Evolutionary conservation across 169 alveolate species (phyloP), one percentile per base, ranked within the genome.

Genomic region (Toxoplasma gondii): DNA sequence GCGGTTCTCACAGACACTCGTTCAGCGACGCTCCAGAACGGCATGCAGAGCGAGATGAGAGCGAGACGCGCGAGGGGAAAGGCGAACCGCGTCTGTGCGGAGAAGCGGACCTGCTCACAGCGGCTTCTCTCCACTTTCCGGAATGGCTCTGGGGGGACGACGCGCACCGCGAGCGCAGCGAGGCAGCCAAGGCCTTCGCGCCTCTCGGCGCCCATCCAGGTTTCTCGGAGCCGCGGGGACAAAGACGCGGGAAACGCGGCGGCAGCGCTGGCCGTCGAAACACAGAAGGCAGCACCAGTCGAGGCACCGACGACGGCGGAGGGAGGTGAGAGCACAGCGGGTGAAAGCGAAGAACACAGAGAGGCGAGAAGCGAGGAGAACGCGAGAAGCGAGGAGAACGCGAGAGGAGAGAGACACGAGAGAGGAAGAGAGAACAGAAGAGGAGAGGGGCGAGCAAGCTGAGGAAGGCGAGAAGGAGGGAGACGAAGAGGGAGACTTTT

Each of bases 251-350:
- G 10, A 69, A 69, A 69, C 82, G 82, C 43, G 82, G 82, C 4
- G 82, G 82, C 5, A 69, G 82, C 17, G 82, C 82, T 9, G 82
- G 82, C n/a, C 10, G 82, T 7, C 34, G 82, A 49, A 7, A 49
- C 58, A 49, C 58, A 4, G 58, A 49, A 49, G 58, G 58, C 58
- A 49, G 12, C 58, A 49, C 58, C 58, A 49, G 86, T n/a, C 39
- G 86, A 29, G 44, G 86, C 86, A 64, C 74, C 7, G 74, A 16
- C 74, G 74, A 64, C 74, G 74, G 74, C 74, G 74, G n/a, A 64
- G 29, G 7, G 29, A 27, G n/a, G n/a, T 22, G 7, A 27, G 74
- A 16, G 74, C 9, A 31, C 7, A 64, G 31, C 7, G 22, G n/a
- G 29, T 64, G 44, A 69, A 22, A 17, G 19, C 34, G 43, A 69